Evolutionary conservation across 257 asterid genomes (phyloP).

Genomic region (Cordia subcordata): DNA sequence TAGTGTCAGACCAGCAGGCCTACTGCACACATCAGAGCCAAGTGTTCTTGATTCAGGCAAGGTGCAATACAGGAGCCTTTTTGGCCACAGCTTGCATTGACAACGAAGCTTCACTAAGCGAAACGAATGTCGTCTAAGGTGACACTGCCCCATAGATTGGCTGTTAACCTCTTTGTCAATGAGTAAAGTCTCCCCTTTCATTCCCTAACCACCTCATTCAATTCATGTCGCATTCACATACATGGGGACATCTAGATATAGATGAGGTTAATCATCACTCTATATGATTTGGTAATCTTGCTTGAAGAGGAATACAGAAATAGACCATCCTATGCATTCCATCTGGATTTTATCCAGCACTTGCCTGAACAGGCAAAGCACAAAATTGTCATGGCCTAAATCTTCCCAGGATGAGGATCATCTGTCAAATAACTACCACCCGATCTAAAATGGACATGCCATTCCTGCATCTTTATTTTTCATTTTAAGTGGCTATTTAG

Average conservation of each 20-base stretch:
- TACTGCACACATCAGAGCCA: neutral
- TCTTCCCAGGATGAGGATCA: no score
- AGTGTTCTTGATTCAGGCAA: neutral
- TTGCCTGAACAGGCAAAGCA: no score
- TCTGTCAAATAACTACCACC: no score
- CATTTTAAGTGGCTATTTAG: no score
- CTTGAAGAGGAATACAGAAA: neutral
- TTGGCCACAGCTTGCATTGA: conserved; percentile 12
- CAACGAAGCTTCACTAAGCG: conserved; percentile 2
- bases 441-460: no score
- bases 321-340: no score
- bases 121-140: conserved; percentile 10
- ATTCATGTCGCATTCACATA: neutral
- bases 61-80: neutral
- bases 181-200: neutral
- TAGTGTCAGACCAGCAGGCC: neutral
- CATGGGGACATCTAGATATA: neutral
- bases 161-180: neutral
- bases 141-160: conserved; percentile 1
- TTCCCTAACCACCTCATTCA: neutral
- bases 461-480: no score
- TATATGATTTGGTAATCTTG: neutral
- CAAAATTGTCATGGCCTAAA: no score
- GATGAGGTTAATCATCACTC: neutral
- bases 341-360: no score